Conservation (phyloP, 441 rosid species). For the Bocquillonia castaneifolia region DNA sequence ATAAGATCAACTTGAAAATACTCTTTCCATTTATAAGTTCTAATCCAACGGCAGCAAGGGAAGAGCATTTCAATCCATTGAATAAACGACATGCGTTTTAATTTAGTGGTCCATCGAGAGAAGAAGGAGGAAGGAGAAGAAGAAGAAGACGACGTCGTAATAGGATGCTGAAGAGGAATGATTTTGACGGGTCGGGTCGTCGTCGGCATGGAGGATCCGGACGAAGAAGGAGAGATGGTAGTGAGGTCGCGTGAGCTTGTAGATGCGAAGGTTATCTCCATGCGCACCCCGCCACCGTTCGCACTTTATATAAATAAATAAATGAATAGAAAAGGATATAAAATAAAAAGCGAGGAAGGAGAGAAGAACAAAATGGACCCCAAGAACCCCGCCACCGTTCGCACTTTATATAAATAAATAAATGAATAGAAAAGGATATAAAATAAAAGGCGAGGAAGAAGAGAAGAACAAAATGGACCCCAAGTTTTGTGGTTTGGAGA, state of each 20-base stretch:
- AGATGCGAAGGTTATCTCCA: conserved; percentile 64
- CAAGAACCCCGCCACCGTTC: too few species aligned
- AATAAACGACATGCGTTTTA: conserved; percentile 44
- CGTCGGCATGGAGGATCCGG: conserved; percentile 32
- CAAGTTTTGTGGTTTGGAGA: too few species aligned
- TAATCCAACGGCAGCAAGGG: conserved; percentile 84
- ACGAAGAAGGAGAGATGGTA: conserved; percentile 10
- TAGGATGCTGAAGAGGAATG: conserved; percentile 67
- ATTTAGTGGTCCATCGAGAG: conserved; percentile 35
- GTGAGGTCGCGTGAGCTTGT: conserved; percentile 42
- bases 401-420: too few species aligned
- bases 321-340: too few species aligned
- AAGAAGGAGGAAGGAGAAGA: conserved; percentile 29
- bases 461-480: too few species aligned
- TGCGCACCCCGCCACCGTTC: too few species aligned
- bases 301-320: too few species aligned
- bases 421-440: too few species aligned
- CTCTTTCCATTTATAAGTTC: conserved; percentile 67
- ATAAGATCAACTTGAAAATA: conserved; percentile 71
- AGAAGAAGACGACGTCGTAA: conserved; percentile 28
- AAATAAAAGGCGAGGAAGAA: too few species aligned
- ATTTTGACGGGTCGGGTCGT: conserved; percentile 58
- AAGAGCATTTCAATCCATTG: conserved; percentile 55
- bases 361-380: too few species aligned
- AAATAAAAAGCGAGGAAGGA: too few species aligned